Conservation (phyloP, 2,329 filamentous ascomycete species). For the Trichoderma guizhouense region DNA sequence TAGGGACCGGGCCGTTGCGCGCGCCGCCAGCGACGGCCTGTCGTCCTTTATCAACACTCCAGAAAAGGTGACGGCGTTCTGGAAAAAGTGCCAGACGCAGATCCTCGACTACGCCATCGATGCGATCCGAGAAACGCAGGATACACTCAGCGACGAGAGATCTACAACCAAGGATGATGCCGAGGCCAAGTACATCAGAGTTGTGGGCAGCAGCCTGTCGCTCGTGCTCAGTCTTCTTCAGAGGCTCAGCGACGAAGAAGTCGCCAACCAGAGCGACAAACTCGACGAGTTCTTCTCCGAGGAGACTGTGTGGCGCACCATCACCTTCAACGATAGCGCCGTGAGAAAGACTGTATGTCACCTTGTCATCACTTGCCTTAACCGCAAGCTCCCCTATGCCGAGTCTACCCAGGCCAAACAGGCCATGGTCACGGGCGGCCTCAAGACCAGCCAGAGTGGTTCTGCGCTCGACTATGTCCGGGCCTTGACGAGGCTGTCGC, state of each 20-base stretch:
- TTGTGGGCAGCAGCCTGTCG: constrained; percentile 56
- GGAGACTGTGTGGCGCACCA: constrained; percentile 63
- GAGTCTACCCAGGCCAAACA: constrained; percentile 52
- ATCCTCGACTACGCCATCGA: constrained; percentile 80
- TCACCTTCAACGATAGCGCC: constrained; percentile 58
- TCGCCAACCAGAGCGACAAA: constrained; percentile 56
- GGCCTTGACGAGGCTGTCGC: constrained; percentile 64
- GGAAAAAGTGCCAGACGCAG: constrained; percentile 74
- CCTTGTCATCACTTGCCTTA: constrained; percentile 48
- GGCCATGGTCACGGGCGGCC: constrained; percentile 66
- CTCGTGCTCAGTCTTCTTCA: constrained; percentile 53
- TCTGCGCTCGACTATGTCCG: constrained; percentile 71
- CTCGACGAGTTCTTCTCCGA: constrained; percentile 67
- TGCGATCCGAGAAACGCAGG: constrained; percentile 74
- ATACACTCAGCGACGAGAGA: constrained; percentile 85
- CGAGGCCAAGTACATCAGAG: constrained; percentile 78
- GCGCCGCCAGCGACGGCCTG: constrained; percentile 74
- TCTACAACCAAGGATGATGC: constrained; percentile 81
- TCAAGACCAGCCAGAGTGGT: constrained; percentile 68
- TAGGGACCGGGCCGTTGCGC: constrained; percentile 71
- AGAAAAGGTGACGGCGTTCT: constrained; percentile 74
- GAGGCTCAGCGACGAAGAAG: constrained; percentile 47
- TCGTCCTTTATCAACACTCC: constrained; percentile 71
- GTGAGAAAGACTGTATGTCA: constrained; percentile 52
- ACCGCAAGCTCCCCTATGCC: constrained; percentile 45